A percentile compares a stretch with the other conserved stretches of the same genome.
These are phyloP conservation scores for Stemphylium vesicarium DNA, from an alignment of 2,329 filamentous ascomycete genomes.

Conservation along the genomic window DNA sequence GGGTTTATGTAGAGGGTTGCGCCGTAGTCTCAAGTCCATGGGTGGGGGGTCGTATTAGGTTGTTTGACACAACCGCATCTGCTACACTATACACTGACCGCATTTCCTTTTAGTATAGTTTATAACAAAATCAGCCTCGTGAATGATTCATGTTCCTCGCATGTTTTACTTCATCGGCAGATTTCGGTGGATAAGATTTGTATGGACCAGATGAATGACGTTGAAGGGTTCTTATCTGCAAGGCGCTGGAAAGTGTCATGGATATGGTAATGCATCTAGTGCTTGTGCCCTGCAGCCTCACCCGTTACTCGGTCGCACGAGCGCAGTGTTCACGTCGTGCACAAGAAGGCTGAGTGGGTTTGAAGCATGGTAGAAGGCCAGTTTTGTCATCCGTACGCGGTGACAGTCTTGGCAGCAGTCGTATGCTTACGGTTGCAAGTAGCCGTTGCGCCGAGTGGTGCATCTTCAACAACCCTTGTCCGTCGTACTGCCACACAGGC, in stretches of 20 bases:
- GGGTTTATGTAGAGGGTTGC: background rate
- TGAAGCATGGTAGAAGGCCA: background rate
- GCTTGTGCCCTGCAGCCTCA: conserved; percentile 11
- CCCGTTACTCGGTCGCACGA: background rate
- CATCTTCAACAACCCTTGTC: conserved; percentile 2
- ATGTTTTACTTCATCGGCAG: background rate
- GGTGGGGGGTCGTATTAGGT: background rate
- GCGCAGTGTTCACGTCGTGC: conserved; percentile 2
- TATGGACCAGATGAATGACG: background rate
- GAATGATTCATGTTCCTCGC: background rate
- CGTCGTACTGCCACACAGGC: conserved; percentile 1
- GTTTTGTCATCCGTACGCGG: conserved; percentile 2
- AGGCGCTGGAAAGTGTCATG: background rate
- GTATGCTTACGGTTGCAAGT: conserved; percentile 7
- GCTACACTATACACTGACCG: background rate
- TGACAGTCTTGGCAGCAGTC: conserved; percentile 3
- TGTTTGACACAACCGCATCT: background rate
- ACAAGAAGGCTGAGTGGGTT: conserved; percentile 1
- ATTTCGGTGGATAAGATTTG: background rate
- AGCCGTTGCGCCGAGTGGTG: conserved; percentile 5
- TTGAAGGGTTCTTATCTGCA: background rate
- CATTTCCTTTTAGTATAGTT: background rate
- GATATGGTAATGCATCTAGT: background rate
- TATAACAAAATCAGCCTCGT: background rate
- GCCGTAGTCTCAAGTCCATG: background rate